Evolutionary conservation across 306 rosid genomes (phyloP).

Genomic region (Vicia sativa): DNA sequence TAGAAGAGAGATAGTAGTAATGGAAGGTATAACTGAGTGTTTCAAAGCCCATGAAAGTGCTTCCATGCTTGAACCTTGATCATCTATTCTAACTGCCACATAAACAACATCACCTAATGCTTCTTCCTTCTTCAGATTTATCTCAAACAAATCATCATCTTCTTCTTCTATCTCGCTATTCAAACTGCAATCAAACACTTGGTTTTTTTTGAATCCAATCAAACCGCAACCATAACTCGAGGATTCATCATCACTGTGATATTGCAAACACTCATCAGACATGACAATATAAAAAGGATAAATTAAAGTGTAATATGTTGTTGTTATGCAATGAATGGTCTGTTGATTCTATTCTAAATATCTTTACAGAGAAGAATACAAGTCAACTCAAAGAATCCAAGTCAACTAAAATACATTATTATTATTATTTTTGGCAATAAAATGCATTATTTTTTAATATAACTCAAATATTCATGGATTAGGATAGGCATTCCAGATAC

Average conservation of each 20-base stretch:
- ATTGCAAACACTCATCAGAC: slow-evolving; percentile 11
- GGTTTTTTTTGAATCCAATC: slow-evolving; percentile 30
- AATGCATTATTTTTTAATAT: too few species aligned
- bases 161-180: slow-evolving; percentile 46
- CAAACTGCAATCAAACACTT: slow-evolving; percentile 24
- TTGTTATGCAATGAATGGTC: background rate
- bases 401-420: too few species aligned
- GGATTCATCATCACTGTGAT: slow-evolving; percentile 22
- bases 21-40: slow-evolving; percentile 46
- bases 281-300: too few species aligned
- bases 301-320: too few species aligned
- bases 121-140: slow-evolving; percentile 30
- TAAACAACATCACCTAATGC: slow-evolving; percentile 47
- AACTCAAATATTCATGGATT: too few species aligned
- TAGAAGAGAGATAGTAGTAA: slow-evolving; percentile 49
- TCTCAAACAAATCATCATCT: slow-evolving; percentile 22
- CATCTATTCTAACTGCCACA: slow-evolving; percentile 52
- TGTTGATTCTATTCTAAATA: background rate
- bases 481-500: too few species aligned
- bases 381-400: background rate
- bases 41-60: slow-evolving; percentile 69
- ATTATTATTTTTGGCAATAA: too few species aligned
- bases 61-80: slow-evolving; percentile 53
- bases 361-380: background rate
- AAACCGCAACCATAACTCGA: slow-evolving; percentile 21